These are phyloP conservation scores for Phytophthora sansomeana DNA, from an alignment of 352 stramenopile species.

Conservation along the genomic window DNA sequence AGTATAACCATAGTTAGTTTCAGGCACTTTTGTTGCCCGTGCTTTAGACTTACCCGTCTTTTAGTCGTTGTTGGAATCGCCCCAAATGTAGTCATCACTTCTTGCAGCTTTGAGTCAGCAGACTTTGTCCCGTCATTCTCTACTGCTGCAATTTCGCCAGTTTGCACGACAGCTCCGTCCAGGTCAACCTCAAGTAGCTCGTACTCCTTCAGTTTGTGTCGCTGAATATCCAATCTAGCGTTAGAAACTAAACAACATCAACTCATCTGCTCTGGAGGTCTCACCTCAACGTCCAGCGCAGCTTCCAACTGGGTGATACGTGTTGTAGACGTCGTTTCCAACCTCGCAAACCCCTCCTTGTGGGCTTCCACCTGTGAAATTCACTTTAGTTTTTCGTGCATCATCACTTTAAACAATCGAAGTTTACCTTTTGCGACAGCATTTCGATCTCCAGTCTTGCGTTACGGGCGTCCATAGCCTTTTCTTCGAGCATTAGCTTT, in stretches of 20 bases:
- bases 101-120: conserved; percentile 36
- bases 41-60: conserved; percentile 50
- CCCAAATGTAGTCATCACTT: conserved; percentile 67
- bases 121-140: background rate
- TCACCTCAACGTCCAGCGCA: conserved; percentile 62
- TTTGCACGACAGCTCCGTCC: conserved; percentile 73
- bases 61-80: conserved; percentile 75
- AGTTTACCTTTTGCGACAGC: conserved; percentile 70
- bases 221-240: conserved; percentile 28
- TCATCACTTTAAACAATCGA: background rate
- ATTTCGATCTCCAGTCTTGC: conserved; percentile 65
- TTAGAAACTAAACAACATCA: background rate
- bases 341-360: conserved; percentile 72
- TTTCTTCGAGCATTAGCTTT: conserved; percentile 68
- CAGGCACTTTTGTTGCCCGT: background rate
- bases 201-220: conserved; percentile 73
- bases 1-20: background rate
- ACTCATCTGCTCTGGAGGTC: background rate
- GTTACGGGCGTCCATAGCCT: conserved; percentile 41
- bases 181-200: conserved; percentile 79
- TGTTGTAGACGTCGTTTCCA: conserved; percentile 74
- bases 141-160: conserved; percentile 45
- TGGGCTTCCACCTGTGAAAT: conserved; percentile 60
- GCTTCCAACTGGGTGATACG: conserved; percentile 66
- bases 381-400: background rate